Evolutionary conservation across 139 green algal genomes (phyloP).

Genomic region (Closterium sp.): DNA sequence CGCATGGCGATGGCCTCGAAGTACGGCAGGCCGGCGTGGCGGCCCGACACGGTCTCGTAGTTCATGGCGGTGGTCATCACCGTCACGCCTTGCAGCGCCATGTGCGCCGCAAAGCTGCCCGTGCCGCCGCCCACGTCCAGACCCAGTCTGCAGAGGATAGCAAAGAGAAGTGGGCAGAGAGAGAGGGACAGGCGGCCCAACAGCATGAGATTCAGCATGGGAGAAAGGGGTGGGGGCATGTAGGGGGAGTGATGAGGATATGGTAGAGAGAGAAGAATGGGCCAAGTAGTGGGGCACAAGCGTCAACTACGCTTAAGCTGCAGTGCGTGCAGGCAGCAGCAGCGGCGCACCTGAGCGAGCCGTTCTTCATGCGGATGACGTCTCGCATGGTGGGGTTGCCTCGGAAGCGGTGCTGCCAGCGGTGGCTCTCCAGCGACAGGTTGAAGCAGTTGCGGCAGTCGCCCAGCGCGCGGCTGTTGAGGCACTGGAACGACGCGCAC

Average conservation of each 20-base stretch:
- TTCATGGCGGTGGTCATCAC: slow-evolving; percentile 31
- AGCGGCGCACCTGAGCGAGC: slow-evolving; percentile 28
- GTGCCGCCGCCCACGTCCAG: slow-evolving; percentile 21
- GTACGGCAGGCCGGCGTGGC: background rate
- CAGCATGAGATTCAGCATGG: too few relatives aligned
- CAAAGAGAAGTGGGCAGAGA: too few relatives aligned
- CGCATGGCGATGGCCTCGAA: background rate
- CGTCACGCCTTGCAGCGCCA: slow-evolving; percentile 4
- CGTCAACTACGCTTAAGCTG: too few relatives aligned
- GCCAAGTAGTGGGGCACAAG: too few relatives aligned
- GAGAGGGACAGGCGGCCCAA: too few relatives aligned
- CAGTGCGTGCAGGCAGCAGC: too few relatives aligned
- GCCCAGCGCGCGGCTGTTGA: too few relatives aligned
- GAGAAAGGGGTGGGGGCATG: too few relatives aligned
- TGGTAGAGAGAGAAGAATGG: too few relatives aligned
- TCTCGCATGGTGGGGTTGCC: slow-evolving; percentile 13
- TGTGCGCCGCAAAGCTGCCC: slow-evolving; percentile 36
- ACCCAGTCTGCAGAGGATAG: background rate
- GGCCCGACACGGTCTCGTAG: background rate
- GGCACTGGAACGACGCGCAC: too few relatives aligned
- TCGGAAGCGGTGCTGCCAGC: slow-evolving; percentile 20
- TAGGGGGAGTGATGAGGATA: too few relatives aligned
- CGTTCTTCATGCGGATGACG: slow-evolving; percentile 26
- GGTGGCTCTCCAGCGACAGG: background rate
- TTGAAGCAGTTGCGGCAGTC: too few relatives aligned